Base-by-base conservation (phyloP, 225 moss, liverwort and hornwort genomes). In the Bryoerythrophyllum caledonicum region DNA sequence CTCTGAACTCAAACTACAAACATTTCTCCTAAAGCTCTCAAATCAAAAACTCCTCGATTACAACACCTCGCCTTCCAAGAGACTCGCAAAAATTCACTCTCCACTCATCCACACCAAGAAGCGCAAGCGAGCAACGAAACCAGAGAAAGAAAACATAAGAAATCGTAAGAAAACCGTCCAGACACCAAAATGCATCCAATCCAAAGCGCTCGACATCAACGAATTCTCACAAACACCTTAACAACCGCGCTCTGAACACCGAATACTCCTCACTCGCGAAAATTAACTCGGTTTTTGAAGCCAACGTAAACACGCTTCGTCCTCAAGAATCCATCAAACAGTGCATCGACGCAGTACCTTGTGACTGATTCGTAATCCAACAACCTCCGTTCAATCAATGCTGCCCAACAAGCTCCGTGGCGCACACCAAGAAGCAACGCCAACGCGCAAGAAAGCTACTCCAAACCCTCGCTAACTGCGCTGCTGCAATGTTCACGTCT, bases 21-120 rank as follows among this genome's bases (percentile, higher is more conserved):
- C 5, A 25, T 11, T 4, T 13, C 13, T 56, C 25, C 13, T 1
- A 25, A 13, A 56, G 23, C 56, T 56, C 56, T 56, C 2, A 25
- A 56, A 56, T 2, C 58, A 58, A 13, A n/a, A 55, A 21, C 23
- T 55, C 23, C 54, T 55, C 52, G 20, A 7, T 8, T 23, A 55
- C 15, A 25, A 43, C 55, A 58, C 8, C 38, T 0, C 28, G 76
- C 76, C 76, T 83, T 56, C 7, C 20, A 10, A 15, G 63, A 61
- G 60, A 17, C 37, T 56, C 46, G 68, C 16, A 30, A 5, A 37
- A 13, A 19, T 44, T 12, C 19, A 26, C 26, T 40, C 7, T 57
- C 70, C 26, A 26, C 72, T 55, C 30, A 63, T 16, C 25, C 73
- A 73, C 20, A 57, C 73, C 84, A 80, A 84, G 80, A 80, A 80